phyloP scores from a whole-genome alignment of 2,329 filamentous ascomycete species.

The Dissoconium aciculare region DNA sequence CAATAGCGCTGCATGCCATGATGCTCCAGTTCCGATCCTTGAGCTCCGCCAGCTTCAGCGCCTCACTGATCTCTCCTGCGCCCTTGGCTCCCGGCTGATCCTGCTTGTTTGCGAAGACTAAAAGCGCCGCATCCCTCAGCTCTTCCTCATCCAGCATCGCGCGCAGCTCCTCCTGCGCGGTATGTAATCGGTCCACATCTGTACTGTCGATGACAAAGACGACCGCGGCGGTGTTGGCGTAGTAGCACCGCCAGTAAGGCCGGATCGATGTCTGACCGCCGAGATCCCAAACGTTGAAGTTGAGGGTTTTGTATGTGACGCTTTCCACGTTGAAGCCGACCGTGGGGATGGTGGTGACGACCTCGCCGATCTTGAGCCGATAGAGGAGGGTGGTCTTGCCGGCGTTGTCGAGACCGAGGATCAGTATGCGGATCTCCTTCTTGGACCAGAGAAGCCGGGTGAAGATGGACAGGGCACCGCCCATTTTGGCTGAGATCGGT shows the following conservation, averaged over 20 bases:
- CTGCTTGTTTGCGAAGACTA: constrained; percentile 98
- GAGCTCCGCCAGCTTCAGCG: constrained; percentile 73
- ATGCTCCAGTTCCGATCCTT: constrained; percentile 99
- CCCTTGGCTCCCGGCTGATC: constrained; percentile 95
- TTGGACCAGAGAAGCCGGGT: constrained; percentile 73
- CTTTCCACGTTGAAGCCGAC: constrained; percentile 99
- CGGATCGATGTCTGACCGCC: constrained; percentile 97
- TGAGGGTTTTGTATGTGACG: constrained; percentile 94
- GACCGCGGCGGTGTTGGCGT: constrained; percentile 93
- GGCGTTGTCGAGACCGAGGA: constrained; percentile 66
- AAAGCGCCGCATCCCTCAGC: constrained; percentile 73
- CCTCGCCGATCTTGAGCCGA: constrained; percentile 90
- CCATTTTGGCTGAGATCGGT: constrained; percentile 37
- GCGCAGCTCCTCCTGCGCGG: constrained; percentile 78
- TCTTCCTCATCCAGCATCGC: constrained; percentile 98
- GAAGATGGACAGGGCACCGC: constrained; percentile 41
- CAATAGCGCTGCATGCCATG: constrained; percentile 90
- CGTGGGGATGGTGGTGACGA: constrained; percentile 96
- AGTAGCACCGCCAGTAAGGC: constrained; percentile 99
- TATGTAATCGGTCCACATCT: constrained; percentile 87
- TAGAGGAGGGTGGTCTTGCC: constrained; percentile 96
- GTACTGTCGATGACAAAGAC: constrained; percentile 98
- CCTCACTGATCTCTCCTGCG: constrained; percentile 91
- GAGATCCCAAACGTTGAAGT: constrained; percentile 98
- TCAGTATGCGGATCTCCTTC: constrained; percentile 91